These are phyloP conservation scores for Fusarium sp. DNA, from an alignment of 2,329 filamentous ascomycete genomes.

Conservation along the genomic window DNA sequence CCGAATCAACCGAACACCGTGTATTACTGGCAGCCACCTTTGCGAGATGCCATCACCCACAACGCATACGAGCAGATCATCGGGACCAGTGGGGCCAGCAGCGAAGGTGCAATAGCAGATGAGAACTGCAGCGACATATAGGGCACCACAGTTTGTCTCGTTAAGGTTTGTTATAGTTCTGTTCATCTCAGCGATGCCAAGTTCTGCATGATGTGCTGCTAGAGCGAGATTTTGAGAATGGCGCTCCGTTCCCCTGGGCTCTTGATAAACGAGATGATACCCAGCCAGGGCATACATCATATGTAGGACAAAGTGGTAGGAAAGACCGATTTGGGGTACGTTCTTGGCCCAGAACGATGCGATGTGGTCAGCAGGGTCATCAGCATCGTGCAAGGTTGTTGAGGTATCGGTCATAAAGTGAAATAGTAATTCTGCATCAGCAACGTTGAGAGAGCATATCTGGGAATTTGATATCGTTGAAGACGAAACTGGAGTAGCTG, in stretches of 20 bases:
- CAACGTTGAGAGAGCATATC: conserved; percentile 42
- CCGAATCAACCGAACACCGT: conserved; percentile 43
- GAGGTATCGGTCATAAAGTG: conserved; percentile 46
- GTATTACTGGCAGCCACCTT: conserved; percentile 44
- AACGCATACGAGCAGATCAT: conserved; percentile 47
- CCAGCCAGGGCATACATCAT: conserved; percentile 45
- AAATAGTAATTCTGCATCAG: conserved; percentile 48
- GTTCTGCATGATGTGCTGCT: conserved; percentile 43
- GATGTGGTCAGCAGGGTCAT: conserved; percentile 34
- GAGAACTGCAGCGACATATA: conserved; percentile 46
- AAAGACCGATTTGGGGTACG: conserved; percentile 45
- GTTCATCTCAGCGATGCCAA: conserved; percentile 45
- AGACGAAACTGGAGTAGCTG: conserved; percentile 38
- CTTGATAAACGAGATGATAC: conserved; percentile 44
- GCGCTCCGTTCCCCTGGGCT: conserved; percentile 34
- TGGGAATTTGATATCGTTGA: conserved; percentile 38
- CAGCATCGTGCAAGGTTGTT: conserved; percentile 36
- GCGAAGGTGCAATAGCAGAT: conserved; percentile 49
- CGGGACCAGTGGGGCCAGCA: conserved; percentile 44
- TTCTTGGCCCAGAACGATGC: conserved; percentile 46
- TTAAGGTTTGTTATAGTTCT: conserved; percentile 40
- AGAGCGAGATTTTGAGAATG: conserved; percentile 33
- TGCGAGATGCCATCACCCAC: conserved; percentile 38
- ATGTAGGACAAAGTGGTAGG: conserved; percentile 47
- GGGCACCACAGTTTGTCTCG: conserved; percentile 46